Conservation (phyloP, 768 basidiomycete species). For the Russula griseocarnosa region DNA sequence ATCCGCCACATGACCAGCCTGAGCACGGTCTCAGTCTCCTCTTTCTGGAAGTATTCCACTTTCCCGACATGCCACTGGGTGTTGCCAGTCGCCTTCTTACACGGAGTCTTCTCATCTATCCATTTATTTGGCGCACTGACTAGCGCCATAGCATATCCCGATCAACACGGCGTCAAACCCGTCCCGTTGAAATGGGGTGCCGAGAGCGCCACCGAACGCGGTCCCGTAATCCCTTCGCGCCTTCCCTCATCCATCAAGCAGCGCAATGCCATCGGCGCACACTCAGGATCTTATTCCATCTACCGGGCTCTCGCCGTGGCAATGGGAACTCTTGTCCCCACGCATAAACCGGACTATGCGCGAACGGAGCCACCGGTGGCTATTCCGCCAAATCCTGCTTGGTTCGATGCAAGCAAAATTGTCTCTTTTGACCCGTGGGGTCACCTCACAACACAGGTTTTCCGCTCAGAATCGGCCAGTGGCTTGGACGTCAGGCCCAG, state of each 20-base stretch:
- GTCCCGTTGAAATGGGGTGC: constrained; percentile 82
- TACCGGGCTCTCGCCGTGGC: constrained; percentile 92
- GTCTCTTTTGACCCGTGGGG: constrained; percentile 95
- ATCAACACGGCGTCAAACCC: constrained; percentile 84
- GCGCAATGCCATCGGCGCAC: constrained; percentile 91
- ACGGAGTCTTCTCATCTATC: constrained; percentile 10
- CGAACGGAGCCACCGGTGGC: constrained; percentile 81
- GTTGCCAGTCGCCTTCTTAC: background rate
- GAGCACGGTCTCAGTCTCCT: background rate
- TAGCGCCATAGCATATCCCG: constrained; percentile 66
- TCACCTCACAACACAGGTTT: constrained; percentile 75
- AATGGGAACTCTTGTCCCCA: constrained; percentile 74
- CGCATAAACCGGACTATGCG: constrained; percentile 77
- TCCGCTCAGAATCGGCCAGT: constrained; percentile 55
- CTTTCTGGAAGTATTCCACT: no score
- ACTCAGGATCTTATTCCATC: constrained; percentile 90
- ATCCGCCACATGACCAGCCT: background rate
- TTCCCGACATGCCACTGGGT: no score
- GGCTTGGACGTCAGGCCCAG: constrained; percentile 87
- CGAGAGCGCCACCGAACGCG: constrained; percentile 55
- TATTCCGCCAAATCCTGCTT: constrained; percentile 71
- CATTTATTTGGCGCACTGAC: constrained; percentile 10
- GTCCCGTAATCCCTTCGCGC: constrained; percentile 86
- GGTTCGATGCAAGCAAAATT: constrained; percentile 76
- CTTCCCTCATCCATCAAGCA: constrained; percentile 79